Evolutionary conservation across 2,329 filamentous ascomycete genomes (phyloP).

Genomic region (Botryotinia calthae): DNA sequence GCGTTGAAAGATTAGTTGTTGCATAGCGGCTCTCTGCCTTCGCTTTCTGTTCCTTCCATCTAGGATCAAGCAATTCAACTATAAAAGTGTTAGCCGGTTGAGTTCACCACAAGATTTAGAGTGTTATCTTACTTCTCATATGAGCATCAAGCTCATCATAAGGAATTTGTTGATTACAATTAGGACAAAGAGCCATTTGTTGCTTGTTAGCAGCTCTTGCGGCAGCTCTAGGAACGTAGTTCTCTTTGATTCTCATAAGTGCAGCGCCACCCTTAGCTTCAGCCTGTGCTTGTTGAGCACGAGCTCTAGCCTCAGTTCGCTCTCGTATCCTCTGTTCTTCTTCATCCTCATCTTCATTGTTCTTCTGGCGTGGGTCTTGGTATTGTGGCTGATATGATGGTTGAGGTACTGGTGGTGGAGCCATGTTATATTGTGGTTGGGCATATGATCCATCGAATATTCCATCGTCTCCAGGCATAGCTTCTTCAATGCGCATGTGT

Average conservation of each 20-base stretch:
- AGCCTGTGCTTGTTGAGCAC: slow-evolving; percentile 74
- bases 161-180: slow-evolving; percentile 88
- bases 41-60: slow-evolving; percentile 93
- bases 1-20: slow-evolving; percentile 81
- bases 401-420: slow-evolving; percentile 41
- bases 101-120: background rate
- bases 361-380: slow-evolving; percentile 34
- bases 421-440: slow-evolving; percentile 42
- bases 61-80: slow-evolving; percentile 86
- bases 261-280: slow-evolving; percentile 66
- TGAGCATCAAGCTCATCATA: slow-evolving; percentile 86
- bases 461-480: slow-evolving; percentile 77
- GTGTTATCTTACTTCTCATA: slow-evolving; percentile 67
- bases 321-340: slow-evolving; percentile 63
- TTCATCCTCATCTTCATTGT: slow-evolving; percentile 54
- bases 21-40: slow-evolving; percentile 82
- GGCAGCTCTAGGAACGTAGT: slow-evolving; percentile 84
- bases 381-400: slow-evolving; percentile 39
- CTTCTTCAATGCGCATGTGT: slow-evolving; percentile 87
- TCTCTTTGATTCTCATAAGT: slow-evolving; percentile 87
- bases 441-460: slow-evolving; percentile 54
- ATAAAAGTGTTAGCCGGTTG: slow-evolving; percentile 25
- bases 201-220: slow-evolving; percentile 66
- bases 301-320: slow-evolving; percentile 56
- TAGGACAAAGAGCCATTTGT: slow-evolving; percentile 75